Conservation (phyloP, 1,284 basidiomycete species). For the Hemileia vastatrix region DNA sequence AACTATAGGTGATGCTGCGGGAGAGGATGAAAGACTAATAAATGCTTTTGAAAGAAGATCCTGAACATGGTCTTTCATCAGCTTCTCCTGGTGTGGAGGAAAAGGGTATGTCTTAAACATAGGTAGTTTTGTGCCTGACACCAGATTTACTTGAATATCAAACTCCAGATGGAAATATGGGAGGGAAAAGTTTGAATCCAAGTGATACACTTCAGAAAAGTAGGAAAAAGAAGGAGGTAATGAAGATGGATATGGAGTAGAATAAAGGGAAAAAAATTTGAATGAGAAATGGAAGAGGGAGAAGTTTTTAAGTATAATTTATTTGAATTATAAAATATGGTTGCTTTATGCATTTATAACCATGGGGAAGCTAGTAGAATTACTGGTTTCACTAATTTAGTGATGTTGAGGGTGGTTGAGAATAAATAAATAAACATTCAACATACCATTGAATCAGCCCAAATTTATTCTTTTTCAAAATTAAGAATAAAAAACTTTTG, state of each 20-base stretch:
- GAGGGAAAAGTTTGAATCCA: neutral
- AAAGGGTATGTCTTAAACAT: neutral
- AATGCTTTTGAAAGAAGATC: constrained; percentile 5
- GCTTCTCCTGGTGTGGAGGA: neutral
- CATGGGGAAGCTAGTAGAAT: too few relatives aligned
- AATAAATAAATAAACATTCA: too few relatives aligned
- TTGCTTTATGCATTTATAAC: too few relatives aligned
- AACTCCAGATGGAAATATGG: neutral
- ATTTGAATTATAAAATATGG: too few relatives aligned
- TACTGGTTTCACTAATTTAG: too few relatives aligned
- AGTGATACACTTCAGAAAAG: neutral
- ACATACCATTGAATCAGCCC: too few relatives aligned
- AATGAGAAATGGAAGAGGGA: too few relatives aligned
- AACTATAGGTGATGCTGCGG: constrained; percentile 19
- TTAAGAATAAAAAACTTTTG: too few relatives aligned
- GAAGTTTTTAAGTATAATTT: too few relatives aligned
- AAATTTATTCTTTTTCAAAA: too few relatives aligned
- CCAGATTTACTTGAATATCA: constrained; percentile 5
- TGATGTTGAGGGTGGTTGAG: too few relatives aligned
- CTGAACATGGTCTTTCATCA: neutral
- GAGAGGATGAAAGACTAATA: constrained; percentile 12
- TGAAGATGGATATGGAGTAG: neutral
- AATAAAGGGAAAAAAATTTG: too few relatives aligned
- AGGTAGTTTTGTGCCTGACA: neutral
- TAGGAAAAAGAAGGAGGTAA: neutral